Evolutionary conservation across 129 eudicot genomes (phyloP), one percentile per base, ranked within the genome.

Genomic region (Flaveria robusta): DNA sequence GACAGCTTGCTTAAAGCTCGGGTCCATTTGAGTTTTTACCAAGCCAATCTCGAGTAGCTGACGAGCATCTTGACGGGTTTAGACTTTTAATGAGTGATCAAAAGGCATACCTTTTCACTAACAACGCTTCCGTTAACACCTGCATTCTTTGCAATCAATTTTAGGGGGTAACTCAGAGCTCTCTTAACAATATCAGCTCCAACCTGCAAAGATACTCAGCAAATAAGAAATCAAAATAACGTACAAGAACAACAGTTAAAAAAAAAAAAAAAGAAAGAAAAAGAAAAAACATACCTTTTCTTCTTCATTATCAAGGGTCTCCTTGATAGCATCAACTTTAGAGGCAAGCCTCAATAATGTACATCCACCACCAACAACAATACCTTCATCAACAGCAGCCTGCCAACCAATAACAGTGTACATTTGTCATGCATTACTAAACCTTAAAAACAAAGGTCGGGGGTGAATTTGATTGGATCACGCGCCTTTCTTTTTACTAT

Each of bases 311-410:
- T 79, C 96, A 43, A 92, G 90, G 64, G 87, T 87, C 42, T 81
- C 94, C 84, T 79, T 92, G 74, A 89, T 89, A 76, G 94, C 98
- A 83, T 92, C 98, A 8, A 90, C 96, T 82, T 90, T 88, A 20
- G 91, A 74, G 0, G 96, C 87, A 72, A 92, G 92, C 37, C 98
- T 83, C 83, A 92, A 70, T 26, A 90, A 63, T 13, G 96, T 83
- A 70, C 98, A 92, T 72, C 98, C 98, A 71, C 98, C 98, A 79
- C 98, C 98, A 27, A 88, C 96, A 50, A 92, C 96, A 55, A 90
- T 86, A 10, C 98, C 95, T 85, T 90, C 98, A 80, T 93, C 98
- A 26, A 93, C 95, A 65, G 95, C 98, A 19, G 98, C 98, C 96
- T 89, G 83, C 9, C 68, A 67, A 64, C 34, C 60, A 39, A 71